These are phyloP conservation scores for Abortiporus biennis DNA, from an alignment of 1,284 basidiomycete species.

Conservation along the genomic window DNA sequence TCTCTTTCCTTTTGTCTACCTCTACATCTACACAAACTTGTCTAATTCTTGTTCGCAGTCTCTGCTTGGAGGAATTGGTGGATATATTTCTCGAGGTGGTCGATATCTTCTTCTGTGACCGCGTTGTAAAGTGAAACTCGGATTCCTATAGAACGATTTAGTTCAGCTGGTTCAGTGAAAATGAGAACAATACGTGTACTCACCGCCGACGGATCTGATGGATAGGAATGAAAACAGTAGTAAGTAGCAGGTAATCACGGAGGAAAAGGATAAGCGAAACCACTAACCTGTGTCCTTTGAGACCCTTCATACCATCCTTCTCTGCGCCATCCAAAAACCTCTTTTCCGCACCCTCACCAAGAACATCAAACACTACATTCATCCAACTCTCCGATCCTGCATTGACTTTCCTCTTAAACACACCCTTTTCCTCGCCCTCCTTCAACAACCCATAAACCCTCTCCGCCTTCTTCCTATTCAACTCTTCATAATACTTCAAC, in stretches of 20 bases:
- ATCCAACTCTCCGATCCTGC: constrained; percentile 82
- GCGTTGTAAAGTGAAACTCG: constrained; percentile 96
- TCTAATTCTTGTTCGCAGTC: too few relatives aligned
- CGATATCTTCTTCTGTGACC: constrained; percentile 75
- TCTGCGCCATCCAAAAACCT: constrained; percentile 79
- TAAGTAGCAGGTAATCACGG: constrained; percentile 1
- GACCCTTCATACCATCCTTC: constrained; percentile 69
- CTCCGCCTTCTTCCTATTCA: constrained; percentile 69
- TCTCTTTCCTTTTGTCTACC: too few relatives aligned
- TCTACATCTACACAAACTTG: too few relatives aligned
- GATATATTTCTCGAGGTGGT: constrained; percentile 58
- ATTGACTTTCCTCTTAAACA: constrained; percentile 64
- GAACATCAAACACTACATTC: constrained; percentile 85
- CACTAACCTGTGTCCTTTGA: constrained; percentile 87
- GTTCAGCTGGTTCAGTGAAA: constrained; percentile 20
- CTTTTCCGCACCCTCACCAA: constrained; percentile 63
- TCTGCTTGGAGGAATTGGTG: constrained; percentile 38
- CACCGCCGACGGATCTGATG: constrained; percentile 60
- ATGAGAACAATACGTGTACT: constrained; percentile 13
- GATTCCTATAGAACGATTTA: constrained; percentile 47
- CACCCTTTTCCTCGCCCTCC: constrained; percentile 64
- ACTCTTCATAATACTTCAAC: constrained; percentile 58
- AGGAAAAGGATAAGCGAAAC: constrained; percentile 1
- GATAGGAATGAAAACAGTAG: neutral
- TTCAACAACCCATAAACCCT: constrained; percentile 72